Percentiles rank a stretch among this genome's conserved stretches.
These are phyloP conservation scores for Dactylellina haptotyla DNA, from an alignment of 2,329 filamentous ascomycete species.

Conservation along the genomic window DNA sequence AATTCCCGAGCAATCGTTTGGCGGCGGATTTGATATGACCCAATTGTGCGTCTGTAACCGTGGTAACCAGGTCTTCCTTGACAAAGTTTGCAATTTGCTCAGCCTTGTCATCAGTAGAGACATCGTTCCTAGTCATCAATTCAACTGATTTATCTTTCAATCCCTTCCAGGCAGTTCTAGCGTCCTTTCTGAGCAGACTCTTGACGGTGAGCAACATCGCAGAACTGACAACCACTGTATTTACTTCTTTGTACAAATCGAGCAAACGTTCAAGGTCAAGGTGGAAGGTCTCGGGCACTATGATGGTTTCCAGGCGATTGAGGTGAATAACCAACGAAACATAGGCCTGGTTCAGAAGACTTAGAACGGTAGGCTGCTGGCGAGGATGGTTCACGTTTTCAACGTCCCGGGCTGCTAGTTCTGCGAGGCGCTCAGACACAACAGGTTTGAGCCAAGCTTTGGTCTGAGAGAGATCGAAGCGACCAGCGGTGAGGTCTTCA, in stretches of 20 bases:
- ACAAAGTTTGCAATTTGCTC: conserved; percentile 32
- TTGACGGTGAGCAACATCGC: conserved; percentile 82
- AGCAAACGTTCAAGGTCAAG: conserved; percentile 74
- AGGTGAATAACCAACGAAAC: conserved; percentile 79
- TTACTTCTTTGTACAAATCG: conserved; percentile 68
- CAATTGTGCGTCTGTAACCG: conserved; percentile 48
- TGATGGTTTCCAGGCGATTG: conserved; percentile 66
- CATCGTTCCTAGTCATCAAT: conserved; percentile 25
- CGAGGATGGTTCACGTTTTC: conserved; percentile 72
- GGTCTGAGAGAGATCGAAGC: conserved; percentile 69
- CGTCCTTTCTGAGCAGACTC: conserved; percentile 82
- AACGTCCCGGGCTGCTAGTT: conserved; percentile 75
- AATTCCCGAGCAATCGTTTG: conserved; percentile 44
- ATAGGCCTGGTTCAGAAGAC: conserved; percentile 79
- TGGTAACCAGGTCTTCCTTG: conserved; percentile 35
- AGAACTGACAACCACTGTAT: conserved; percentile 76
- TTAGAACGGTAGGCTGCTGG: conserved; percentile 73
- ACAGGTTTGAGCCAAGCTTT: conserved; percentile 74
- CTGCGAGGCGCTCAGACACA: conserved; percentile 71
- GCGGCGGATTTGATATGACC: conserved; percentile 55
- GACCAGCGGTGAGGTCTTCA: conserved; percentile 70
- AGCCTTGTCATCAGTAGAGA: conserved; percentile 21
- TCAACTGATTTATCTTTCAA: conserved; percentile 54
- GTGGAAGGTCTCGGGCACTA: conserved; percentile 77
- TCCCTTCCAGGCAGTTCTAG: conserved; percentile 78